Base-by-base conservation (phyloP, 495 filamentous ascomycete species). In the Podospora bellae-mahoneyi region DNA sequence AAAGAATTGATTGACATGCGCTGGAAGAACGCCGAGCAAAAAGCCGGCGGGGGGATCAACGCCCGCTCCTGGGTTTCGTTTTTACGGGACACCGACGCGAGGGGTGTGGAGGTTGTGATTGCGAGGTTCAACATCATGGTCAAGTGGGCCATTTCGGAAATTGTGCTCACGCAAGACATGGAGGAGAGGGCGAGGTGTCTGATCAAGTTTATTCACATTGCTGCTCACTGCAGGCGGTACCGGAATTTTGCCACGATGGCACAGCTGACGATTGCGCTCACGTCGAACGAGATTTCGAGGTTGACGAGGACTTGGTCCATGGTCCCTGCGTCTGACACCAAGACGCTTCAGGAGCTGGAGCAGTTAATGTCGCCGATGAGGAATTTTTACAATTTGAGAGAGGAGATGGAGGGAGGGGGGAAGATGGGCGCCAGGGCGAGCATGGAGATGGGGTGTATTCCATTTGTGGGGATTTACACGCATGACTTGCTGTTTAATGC, bases 211-310 rank as follows among this genome's bases (percentile, higher is more conserved):
- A 94, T 98, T 71, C 93, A 97, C 78, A 92, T 97, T 54, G 96
- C 96, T 4, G 84, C 86, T 0, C 91, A 97, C 78, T 92, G 91
- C 60, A 87, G 93, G 66, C 88, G 86, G 53, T 88, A 95, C 60
- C 91, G 92, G 73, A 99, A 99, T 75, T 99, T 93, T 76, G 95
- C 96, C 20, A 97, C 96, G 13, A 92, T 97, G 92, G 90, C 91
- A 44, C 96, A 99, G 76, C 87, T 99, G 72, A 91, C 93, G 3
- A 91, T 97, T 68, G 96, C 96, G 0, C 82, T 99, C 39, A 90
- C 93, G 27, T 94, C 90, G 4, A 88, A 90, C 54, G 93, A 97
- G 70, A 86, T 93, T 65, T 79, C 89, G 26, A 85, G 94, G 54
- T 84, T 99, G 34, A 82, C 84, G 34, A 86, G 82, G 66, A 98